Evolutionary conservation across 148 eudicot species (phyloP).

Genomic region (Diospyros kaki): DNA sequence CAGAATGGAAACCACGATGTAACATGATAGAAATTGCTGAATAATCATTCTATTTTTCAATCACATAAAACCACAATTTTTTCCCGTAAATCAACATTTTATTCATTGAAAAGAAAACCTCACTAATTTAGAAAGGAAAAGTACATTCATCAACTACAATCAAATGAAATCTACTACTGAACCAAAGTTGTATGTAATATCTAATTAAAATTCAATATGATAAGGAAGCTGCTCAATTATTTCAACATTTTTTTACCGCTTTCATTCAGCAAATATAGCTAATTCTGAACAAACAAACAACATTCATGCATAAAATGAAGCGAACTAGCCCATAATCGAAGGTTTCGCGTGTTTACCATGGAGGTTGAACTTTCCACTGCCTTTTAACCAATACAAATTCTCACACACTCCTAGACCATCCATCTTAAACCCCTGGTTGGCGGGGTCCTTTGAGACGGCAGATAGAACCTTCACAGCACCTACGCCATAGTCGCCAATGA

Average conservation of each 20-base stretch:
- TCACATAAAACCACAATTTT: too few relatives aligned
- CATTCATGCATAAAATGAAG: not conserved
- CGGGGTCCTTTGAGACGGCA: slow-evolving; percentile 44
- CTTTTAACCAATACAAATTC: slow-evolving; percentile 88
- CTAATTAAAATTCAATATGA: not conserved
- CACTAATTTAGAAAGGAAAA: too few relatives aligned
- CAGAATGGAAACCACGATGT: not conserved
- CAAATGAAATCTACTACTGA: too few relatives aligned
- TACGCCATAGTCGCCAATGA: slow-evolving; percentile 83
- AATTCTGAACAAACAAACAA: not conserved
- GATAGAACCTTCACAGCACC: slow-evolving; percentile 59
- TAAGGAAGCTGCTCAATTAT: too few relatives aligned
- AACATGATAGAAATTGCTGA: not conserved
- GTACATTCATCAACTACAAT: too few relatives aligned
- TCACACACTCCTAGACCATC: slow-evolving; percentile 69
- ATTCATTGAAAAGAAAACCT: too few relatives aligned
- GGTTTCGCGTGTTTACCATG: slow-evolving; percentile 32
- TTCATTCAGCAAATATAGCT: not conserved
- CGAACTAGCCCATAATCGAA: not conserved
- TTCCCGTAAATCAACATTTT: too few relatives aligned
- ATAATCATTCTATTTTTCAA: too few relatives aligned
- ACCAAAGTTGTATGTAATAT: too few relatives aligned
- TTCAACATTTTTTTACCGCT: not conserved
- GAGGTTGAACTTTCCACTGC: slow-evolving; percentile 75
- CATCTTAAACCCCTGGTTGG: slow-evolving; percentile 80